Evolutionary conservation across 345 rosid species (phyloP).

Genomic region (Crucihimalaya himalaica): DNA sequence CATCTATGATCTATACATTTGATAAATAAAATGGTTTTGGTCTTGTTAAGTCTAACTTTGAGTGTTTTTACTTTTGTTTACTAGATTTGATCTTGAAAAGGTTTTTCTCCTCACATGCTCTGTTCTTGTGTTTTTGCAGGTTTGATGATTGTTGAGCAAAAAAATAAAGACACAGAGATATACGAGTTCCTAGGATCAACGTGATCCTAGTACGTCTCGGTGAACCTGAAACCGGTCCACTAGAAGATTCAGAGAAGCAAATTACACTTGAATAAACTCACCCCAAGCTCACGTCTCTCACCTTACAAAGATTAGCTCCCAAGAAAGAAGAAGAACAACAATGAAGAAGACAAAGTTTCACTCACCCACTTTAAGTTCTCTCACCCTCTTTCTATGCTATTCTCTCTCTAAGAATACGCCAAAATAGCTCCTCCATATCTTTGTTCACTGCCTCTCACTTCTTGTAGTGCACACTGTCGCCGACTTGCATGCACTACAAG

Average conservation of each 20-base stretch:
- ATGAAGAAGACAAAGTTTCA: not conserved
- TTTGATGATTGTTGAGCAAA: not conserved
- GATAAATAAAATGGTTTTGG: too few relatives aligned
- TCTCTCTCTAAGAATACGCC: too few relatives aligned
- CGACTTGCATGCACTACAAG: too few relatives aligned
- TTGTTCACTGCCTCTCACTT: too few relatives aligned
- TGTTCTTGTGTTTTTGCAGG: not conserved
- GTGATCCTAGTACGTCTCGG: not conserved
- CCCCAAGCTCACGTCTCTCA: not conserved
- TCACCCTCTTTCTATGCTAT: too few relatives aligned
- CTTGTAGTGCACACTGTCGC: too few relatives aligned
- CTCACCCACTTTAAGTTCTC: too few relatives aligned
- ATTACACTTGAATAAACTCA: not conserved
- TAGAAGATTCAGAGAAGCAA: not conserved
- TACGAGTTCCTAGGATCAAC: not conserved
- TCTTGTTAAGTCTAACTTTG: not conserved
- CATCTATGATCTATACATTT: too few relatives aligned
- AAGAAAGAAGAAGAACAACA: not conserved
- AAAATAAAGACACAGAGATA: not conserved
- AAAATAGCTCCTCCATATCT: too few relatives aligned
- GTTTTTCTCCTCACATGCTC: not conserved
- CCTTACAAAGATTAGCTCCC: not conserved
- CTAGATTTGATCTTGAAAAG: not conserved
- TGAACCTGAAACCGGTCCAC: not conserved
- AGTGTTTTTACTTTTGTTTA: fast-evolving